Evolutionary conservation across 352 stramenopile species (phyloP).

Genomic region (Globisporangium abappressorium): DNA sequence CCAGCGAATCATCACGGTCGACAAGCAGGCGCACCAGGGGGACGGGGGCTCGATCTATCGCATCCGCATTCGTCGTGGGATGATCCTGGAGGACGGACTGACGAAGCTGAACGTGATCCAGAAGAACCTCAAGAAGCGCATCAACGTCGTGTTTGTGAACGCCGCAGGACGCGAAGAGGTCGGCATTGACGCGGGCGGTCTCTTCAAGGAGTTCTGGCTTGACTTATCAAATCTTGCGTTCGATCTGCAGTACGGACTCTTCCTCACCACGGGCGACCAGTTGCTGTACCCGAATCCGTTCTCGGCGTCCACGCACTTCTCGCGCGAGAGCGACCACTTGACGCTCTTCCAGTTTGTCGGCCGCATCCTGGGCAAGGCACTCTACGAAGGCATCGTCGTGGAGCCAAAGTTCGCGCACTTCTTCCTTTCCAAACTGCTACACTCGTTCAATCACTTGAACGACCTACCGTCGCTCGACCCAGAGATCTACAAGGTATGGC

Average conservation of each 20-base stretch:
- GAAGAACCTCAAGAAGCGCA: constrained; percentile 83
- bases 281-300: constrained; percentile 94
- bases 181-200: constrained; percentile 94
- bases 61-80: constrained; percentile 60
- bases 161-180: constrained; percentile 88
- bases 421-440: constrained; percentile 93
- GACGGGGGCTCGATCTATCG: constrained; percentile 41
- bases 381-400: constrained; percentile 96
- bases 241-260: constrained; percentile 90
- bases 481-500: constrained; percentile 89
- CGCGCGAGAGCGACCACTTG: constrained; percentile 74
- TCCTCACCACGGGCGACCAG: constrained; percentile 62
- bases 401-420: constrained; percentile 96
- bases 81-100: constrained; percentile 88
- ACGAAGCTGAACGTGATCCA: constrained; percentile 81
- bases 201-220: constrained; percentile 98
- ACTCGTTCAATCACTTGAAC: constrained; percentile 68
- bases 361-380: constrained; percentile 92
- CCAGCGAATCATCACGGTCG: constrained; percentile 47
- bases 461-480: constrained; percentile 92
- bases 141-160: constrained; percentile 87
- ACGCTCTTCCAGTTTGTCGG: constrained; percentile 95
- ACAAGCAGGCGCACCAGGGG: constrained; percentile 55
- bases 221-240: constrained; percentile 91
- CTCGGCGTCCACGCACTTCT: constrained; percentile 81